phyloP scores from a whole-genome alignment of 495 filamentous ascomycete genomes.

The Penicillium robsamsonii region DNA sequence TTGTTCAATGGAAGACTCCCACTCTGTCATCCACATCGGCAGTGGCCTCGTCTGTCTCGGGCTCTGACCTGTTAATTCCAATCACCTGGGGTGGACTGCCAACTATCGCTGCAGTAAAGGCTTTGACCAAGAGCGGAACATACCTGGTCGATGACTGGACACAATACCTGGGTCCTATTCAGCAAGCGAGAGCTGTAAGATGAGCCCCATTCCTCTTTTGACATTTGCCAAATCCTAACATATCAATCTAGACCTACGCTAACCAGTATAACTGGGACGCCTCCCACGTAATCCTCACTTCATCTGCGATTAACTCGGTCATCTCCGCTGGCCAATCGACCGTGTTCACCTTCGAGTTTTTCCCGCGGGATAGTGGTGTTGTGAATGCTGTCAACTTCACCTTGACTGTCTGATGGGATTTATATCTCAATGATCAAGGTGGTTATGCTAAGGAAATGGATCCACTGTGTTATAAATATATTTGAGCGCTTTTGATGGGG shows the following conservation, averaged over 20 bases:
- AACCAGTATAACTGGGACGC: constrained; percentile 53
- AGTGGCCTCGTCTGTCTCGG: constrained; percentile 35
- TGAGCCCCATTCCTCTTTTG: neutral
- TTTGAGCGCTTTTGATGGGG: neutral
- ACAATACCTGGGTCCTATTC: constrained; percentile 51
- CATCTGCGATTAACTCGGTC: constrained; percentile 44
- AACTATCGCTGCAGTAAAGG: constrained; percentile 52
- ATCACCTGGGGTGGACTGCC: constrained; percentile 51
- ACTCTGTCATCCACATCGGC: constrained; percentile 40
- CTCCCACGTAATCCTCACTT: constrained; percentile 42
- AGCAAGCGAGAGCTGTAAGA: constrained; percentile 48
- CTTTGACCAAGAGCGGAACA: constrained; percentile 45
- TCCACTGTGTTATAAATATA: neutral
- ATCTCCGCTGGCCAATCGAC: constrained; percentile 43
- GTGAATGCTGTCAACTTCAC: constrained; percentile 49
- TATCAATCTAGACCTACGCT: constrained; percentile 36
- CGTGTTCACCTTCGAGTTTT: constrained; percentile 55
- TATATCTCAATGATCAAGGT: neutral
- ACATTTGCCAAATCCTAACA: neutral
- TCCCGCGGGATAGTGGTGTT: constrained; percentile 36
- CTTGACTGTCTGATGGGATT: constrained; percentile 35
- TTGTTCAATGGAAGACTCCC: constrained; percentile 53
- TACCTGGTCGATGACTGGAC: constrained; percentile 60
- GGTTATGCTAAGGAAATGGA: neutral
- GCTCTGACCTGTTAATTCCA: constrained; percentile 49